Base-by-base conservation (phyloP, 805 yeast species). In the Candida verbasci region DNA sequence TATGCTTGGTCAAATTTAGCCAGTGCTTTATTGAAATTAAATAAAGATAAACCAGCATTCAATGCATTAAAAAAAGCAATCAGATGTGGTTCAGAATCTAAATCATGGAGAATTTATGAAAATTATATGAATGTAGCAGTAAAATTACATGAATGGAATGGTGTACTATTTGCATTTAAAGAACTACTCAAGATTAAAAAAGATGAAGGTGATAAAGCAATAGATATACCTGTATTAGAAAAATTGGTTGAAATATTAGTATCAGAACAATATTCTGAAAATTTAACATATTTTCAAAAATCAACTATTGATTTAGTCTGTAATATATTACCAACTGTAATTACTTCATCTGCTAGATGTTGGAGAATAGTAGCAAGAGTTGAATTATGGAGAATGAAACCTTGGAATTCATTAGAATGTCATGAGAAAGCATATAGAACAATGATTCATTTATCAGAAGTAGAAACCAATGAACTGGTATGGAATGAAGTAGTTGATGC, bases 1-100 rank as follows among this genome's bases (percentile, higher is more conserved):
- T 78, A 78, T 52, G 78, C 95, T 2, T 93, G 98, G 98, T 80
- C 95, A 9, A 93, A 93, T 53, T 69, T 93, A 48, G 87, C 95
- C 4, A 80, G 93, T 9, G 80, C 96, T 0, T 70, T 86, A 37
- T 61, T 88, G 26, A 74, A 74, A 43, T 52, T 74, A 35, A 80
- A 74, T 36, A 84, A 85, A 56, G 58, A 74, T 15, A 72, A 75
- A 44, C 95, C 87, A 46, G 95, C 97, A 0, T 82, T 86, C 52
- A 79, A 76, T 44, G 96, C 98, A 1, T 66, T 91, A 47, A 79
- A 82, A 50, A 79, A 79, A 44, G 96, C 97, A 0, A 71, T 86
- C 14, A 65, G 82, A 27, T 81, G 79, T 31, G 76, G 79, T 17
- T n/a, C n/a, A n/a, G n/a, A n/a, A n/a, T 68, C 72, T 9, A 76